Evolutionary conservation across 305 asterid genomes (phyloP).

Genomic region (Galium porrigens): DNA sequence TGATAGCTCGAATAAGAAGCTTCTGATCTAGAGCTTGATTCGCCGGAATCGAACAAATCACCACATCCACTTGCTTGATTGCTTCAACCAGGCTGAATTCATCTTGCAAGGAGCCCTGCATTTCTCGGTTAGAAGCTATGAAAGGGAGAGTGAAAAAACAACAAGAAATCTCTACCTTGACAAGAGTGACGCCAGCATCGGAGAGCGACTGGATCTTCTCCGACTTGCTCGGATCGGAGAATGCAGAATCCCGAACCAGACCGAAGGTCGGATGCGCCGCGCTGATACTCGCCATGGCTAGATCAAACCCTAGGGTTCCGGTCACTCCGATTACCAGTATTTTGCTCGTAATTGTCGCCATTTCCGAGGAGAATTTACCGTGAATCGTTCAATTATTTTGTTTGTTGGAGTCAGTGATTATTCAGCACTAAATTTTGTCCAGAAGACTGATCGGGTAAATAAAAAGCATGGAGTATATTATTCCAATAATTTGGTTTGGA

Average conservation of each 20-base stretch:
- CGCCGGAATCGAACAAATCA: slow-evolving; percentile 61
- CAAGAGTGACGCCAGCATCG: slow-evolving; percentile 34
- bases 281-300: slow-evolving; percentile 52
- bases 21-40: slow-evolving; percentile 58
- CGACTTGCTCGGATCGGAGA: slow-evolving; percentile 46
- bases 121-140: neutral
- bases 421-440: neutral
- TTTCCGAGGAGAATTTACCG: too few species aligned
- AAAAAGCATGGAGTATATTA: neutral
- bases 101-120: slow-evolving; percentile 73
- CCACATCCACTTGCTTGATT: slow-evolving; percentile 54
- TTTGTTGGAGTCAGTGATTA: too few species aligned
- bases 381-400: too few species aligned
- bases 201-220: slow-evolving; percentile 40
- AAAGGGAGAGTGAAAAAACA: neutral
- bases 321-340: slow-evolving; percentile 70
- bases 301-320: slow-evolving; percentile 64
- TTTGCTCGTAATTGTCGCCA: slow-evolving; percentile 25
- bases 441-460: neutral
- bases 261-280: slow-evolving; percentile 67
- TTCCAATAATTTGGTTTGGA: slow-evolving; percentile 6
- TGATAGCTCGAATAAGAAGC: slow-evolving; percentile 56
- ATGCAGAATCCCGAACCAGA: slow-evolving; percentile 59
- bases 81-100: slow-evolving; percentile 43
- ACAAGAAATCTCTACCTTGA: slow-evolving; percentile 24